These are phyloP conservation scores for Cutaneotrichosporon sp. DNA, from an alignment of 1,284 basidiomycete genomes.

Conservation along the genomic window DNA sequence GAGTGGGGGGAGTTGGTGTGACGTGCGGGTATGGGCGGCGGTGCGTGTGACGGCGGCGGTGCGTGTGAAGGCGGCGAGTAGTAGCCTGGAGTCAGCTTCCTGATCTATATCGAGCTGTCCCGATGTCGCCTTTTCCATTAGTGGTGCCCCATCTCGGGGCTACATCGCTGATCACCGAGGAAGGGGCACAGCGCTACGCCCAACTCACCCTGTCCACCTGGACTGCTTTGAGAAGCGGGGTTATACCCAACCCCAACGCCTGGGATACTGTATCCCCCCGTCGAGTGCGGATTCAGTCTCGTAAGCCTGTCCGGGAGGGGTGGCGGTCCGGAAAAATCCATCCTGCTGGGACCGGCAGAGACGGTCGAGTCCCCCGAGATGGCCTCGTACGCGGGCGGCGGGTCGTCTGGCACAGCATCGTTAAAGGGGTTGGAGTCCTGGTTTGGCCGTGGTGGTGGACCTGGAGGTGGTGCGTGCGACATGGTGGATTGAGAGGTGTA, in stretches of 20 bases:
- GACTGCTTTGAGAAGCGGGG: constrained; percentile 15
- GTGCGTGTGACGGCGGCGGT: constrained; percentile 9
- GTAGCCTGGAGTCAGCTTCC: neutral
- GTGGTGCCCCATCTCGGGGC: no score
- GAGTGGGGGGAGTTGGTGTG: constrained; percentile 8
- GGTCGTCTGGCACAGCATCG: constrained; percentile 33
- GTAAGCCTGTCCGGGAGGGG: constrained; percentile 43
- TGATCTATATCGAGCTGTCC: neutral
- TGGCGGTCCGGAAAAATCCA: constrained; percentile 51
- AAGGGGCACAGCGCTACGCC: neutral
- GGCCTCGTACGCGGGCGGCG: constrained; percentile 42
- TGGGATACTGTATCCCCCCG: constrained; percentile 31
- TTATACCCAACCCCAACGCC: constrained; percentile 45
- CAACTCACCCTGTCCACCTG: neutral
- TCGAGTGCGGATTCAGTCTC: constrained; percentile 16
- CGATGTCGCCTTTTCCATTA: no score
- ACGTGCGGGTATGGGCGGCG: constrained; percentile 12
- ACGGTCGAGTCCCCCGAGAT: constrained; percentile 29
- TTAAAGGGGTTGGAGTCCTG: constrained; percentile 20
- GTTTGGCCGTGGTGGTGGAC: constrained; percentile 3
- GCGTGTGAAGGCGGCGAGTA: neutral
- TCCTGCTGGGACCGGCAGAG: constrained; percentile 37
- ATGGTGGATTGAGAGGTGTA: neutral
- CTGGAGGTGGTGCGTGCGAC: constrained; percentile 9
- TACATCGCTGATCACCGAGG: neutral